Conservation (phyloP, 1,284 basidiomycete genomes). For the Singerocomus inundabilis region DNA sequence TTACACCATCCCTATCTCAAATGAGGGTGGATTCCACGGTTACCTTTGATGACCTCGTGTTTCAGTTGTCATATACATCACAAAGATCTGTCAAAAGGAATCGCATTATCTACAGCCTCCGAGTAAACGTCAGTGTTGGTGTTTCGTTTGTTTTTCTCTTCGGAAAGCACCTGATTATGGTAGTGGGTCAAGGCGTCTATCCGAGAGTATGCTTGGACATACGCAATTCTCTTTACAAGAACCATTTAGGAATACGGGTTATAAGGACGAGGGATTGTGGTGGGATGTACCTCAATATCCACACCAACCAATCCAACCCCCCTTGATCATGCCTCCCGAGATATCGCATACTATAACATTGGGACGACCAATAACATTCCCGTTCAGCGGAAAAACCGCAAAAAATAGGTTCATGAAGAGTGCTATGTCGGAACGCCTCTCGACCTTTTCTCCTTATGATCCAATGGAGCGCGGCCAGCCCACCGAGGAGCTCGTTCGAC, state of each 20-base stretch:
- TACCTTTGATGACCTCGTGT: not conserved
- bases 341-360: conserved; percentile 19
- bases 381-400: conserved; percentile 31
- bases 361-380: conserved; percentile 27
- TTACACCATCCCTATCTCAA: not conserved
- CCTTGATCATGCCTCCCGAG: conserved; percentile 17
- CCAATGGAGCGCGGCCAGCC: conserved; percentile 32
- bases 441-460: conserved; percentile 32
- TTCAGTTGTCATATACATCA: not conserved
- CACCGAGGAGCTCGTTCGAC: conserved; percentile 34
- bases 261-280: conserved; percentile 22
- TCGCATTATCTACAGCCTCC: not conserved
- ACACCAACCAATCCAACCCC: conserved; percentile 14
- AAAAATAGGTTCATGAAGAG: conserved; percentile 37
- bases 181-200: conserved; percentile 1
- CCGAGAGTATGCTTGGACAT: conserved; percentile 18
- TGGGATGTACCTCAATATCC: conserved; percentile 18
- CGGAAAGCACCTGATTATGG: conserved; percentile 7
- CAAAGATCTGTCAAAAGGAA: not conserved
- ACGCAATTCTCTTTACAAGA: conserved; percentile 14
- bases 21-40: not conserved
- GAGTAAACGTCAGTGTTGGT: conserved; percentile 8
- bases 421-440: conserved; percentile 35
- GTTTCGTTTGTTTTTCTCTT: too few species aligned
- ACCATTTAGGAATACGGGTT: conserved; percentile 6